Evolutionary conservation across 2,329 filamentous ascomycete genomes (phyloP).

Genomic region (Xenosphaeropsis pyriputrescens): DNA sequence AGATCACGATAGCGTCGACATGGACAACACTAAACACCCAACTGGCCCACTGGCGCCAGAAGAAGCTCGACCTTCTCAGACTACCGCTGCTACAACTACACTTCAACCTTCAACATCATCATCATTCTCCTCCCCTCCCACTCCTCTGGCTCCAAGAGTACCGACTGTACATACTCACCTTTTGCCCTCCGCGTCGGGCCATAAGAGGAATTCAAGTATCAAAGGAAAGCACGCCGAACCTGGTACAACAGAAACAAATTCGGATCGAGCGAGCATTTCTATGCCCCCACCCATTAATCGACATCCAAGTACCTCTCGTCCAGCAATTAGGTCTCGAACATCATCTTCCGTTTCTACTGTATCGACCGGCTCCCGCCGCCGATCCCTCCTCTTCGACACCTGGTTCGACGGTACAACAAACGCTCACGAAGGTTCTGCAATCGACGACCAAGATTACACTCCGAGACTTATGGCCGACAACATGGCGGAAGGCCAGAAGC

Average conservation of each 20-base stretch:
- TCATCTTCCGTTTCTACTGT: constrained; percentile 13
- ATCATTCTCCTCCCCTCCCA: no score
- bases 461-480: constrained; percentile 26
- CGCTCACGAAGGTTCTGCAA: constrained; percentile 17
- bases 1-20: no score
- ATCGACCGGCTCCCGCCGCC: constrained; percentile 10
- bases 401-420: constrained; percentile 22
- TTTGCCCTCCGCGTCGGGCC: no score
- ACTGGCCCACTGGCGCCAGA: no score
- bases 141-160: no score
- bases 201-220: neutral
- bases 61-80: no score
- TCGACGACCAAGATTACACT: constrained; percentile 31
- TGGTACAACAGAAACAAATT: constrained; percentile 43
- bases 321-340: constrained; percentile 6
- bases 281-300: constrained; percentile 41
- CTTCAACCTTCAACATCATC: no score
- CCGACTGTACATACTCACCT: no score
- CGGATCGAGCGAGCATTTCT: constrained; percentile 45
- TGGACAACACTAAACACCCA: no score
- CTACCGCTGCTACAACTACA: no score
- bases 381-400: constrained; percentile 26
- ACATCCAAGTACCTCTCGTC: constrained; percentile 18
- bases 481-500: constrained; percentile 13
- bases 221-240: constrained; percentile 7